phyloP scores from a whole-genome alignment of 2,329 filamentous ascomycete genomes.

The Talaromyces sp. region DNA sequence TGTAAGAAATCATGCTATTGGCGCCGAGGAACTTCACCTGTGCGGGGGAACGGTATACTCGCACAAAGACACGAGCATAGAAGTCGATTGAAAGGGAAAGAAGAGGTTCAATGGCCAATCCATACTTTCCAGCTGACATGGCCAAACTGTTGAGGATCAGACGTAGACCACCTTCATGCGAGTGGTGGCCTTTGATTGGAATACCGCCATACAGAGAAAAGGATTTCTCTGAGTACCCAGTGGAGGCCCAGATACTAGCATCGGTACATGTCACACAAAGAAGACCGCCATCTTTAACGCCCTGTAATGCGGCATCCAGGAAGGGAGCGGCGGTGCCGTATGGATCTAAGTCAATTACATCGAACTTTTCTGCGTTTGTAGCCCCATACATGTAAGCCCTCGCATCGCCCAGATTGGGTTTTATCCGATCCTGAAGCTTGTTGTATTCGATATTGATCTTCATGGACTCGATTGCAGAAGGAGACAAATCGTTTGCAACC shows the following conservation, averaged over 20 bases:
- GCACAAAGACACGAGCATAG: slow-evolving; percentile 87
- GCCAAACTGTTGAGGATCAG: slow-evolving; percentile 83
- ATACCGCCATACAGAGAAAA: slow-evolving; percentile 92
- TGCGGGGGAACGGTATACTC: slow-evolving; percentile 74
- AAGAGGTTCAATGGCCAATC: slow-evolving; percentile 84
- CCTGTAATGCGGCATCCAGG: slow-evolving; percentile 85
- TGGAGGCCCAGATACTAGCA: slow-evolving; percentile 90
- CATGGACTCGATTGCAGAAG: slow-evolving; percentile 77
- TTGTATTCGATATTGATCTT: slow-evolving; percentile 85
- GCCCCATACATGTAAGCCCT: slow-evolving; percentile 86
- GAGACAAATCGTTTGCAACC: slow-evolving; percentile 86
- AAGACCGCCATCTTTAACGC: slow-evolving; percentile 83
- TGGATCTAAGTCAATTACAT: slow-evolving; percentile 94
- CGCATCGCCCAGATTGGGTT: slow-evolving; percentile 77
- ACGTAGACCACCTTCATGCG: slow-evolving; percentile 86
- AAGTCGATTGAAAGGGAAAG: slow-evolving; percentile 95
- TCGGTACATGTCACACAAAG: slow-evolving; percentile 97
- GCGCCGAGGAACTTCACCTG: slow-evolving; percentile 88
- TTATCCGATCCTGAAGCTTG: slow-evolving; percentile 69
- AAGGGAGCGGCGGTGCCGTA: slow-evolving; percentile 94
- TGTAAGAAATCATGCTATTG: slow-evolving; percentile 91
- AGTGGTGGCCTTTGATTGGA: slow-evolving; percentile 80
- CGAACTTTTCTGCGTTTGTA: slow-evolving; percentile 63
- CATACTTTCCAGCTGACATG: slow-evolving; percentile 78
- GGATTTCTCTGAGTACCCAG: slow-evolving; percentile 91